Evolutionary conservation across 148 eudicot genomes (phyloP).

Genomic region (Persicaria maculosa): DNA sequence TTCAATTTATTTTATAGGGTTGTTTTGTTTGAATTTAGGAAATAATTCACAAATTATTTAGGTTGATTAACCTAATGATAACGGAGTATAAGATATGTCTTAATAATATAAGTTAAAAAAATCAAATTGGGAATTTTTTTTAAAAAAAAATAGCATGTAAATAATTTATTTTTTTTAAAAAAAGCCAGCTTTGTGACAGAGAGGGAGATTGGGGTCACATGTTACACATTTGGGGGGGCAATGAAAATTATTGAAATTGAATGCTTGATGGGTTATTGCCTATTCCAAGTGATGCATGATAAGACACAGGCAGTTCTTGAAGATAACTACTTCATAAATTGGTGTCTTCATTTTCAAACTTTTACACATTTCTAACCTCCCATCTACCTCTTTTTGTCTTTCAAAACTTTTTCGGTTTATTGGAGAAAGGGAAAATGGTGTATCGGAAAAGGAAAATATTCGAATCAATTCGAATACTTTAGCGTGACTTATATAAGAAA

Average conservation of each 20-base stretch:
- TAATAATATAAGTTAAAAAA: too few relatives aligned
- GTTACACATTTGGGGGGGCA: constrained; percentile 7
- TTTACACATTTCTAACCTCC: background rate
- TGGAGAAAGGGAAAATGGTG: too few relatives aligned
- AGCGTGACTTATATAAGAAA: too few relatives aligned
- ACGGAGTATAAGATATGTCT: too few relatives aligned
- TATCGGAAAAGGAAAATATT: too few relatives aligned
- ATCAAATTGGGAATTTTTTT: background rate
- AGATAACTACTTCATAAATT: constrained; percentile 11
- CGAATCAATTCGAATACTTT: too few relatives aligned
- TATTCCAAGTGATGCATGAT: constrained; percentile 10
- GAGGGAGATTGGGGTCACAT: constrained; percentile 11
- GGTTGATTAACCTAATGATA: too few relatives aligned
- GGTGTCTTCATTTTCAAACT: background rate
- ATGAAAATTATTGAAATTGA: constrained; percentile 10
- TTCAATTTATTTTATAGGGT: too few relatives aligned
- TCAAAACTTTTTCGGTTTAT: too few relatives aligned
- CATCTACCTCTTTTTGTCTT: background rate
- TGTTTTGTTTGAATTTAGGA: too few relatives aligned
- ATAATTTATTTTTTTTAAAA: background rate
- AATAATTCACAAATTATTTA: too few relatives aligned
- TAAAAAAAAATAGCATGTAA: background rate
- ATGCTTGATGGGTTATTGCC: constrained; percentile 10
- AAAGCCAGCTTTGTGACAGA: constrained; percentile 9
- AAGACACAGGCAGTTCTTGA: constrained; percentile 8